Evolutionary conservation across 805 yeast genomes (phyloP).

Genomic region (Candida tallmaniae): DNA sequence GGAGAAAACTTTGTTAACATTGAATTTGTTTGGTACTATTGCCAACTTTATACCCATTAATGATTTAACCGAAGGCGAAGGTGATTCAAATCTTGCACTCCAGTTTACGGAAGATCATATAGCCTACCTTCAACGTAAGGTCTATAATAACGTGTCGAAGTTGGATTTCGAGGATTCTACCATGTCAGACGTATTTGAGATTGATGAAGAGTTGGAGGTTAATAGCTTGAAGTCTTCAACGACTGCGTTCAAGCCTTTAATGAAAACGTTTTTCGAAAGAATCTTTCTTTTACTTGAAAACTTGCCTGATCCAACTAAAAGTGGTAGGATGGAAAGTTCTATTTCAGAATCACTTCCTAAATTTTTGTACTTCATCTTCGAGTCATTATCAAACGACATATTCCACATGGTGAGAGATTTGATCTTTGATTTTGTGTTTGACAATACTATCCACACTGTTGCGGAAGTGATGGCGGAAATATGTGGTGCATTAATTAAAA

Average conservation of each 20-base stretch:
- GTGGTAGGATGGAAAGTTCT: conserved; percentile 49
- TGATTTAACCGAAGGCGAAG: conserved; percentile 48
- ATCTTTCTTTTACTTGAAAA: conserved; percentile 64
- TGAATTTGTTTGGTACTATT: conserved; percentile 64
- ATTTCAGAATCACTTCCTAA: conserved; percentile 33
- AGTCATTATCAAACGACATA: conserved; percentile 56
- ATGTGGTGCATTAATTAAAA: conserved; percentile 64
- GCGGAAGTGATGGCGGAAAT: conserved; percentile 68
- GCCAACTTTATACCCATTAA: conserved; percentile 70
- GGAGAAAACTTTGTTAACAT: conserved; percentile 60
- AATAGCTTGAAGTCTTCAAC: conserved; percentile 70
- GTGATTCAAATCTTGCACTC: conserved; percentile 31
- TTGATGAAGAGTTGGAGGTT: conserved; percentile 31
- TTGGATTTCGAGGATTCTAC: not conserved
- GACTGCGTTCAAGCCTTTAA: conserved; percentile 58
- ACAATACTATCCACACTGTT: conserved; percentile 54
- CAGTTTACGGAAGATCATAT: conserved; percentile 67
- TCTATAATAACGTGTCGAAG: conserved; percentile 20
- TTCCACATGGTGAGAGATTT: conserved; percentile 43
- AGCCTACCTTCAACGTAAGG: conserved; percentile 44
- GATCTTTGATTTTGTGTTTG: conserved; percentile 54
- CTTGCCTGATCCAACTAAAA: conserved; percentile 54
- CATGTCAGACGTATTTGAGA: conserved; percentile 1
- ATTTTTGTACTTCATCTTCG: conserved; percentile 39
- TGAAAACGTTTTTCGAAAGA: conserved; percentile 52